Conservation (phyloP, 352 stramenopile species). For the Phytophthora tentaculata region DNA sequence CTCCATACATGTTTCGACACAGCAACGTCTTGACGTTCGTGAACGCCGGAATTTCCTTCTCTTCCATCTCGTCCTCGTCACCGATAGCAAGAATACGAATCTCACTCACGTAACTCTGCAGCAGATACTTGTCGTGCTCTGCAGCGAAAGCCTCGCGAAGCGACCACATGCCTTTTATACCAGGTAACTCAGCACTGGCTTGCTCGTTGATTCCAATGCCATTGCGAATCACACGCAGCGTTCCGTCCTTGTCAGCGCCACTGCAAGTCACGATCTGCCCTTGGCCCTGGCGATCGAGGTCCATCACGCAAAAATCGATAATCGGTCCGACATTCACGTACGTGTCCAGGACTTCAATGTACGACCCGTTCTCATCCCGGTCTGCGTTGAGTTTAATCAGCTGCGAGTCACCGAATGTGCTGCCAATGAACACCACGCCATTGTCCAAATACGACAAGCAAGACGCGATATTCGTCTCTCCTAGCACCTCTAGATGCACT, state of each 20-base stretch:
- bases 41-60: conserved; percentile 91
- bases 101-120: conserved; percentile 96
- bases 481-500: conserved; percentile 94
- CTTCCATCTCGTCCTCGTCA: conserved; percentile 91
- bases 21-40: conserved; percentile 91
- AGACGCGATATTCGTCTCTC: conserved; percentile 92
- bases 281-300: conserved; percentile 94
- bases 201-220: conserved; percentile 99
- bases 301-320: conserved; percentile 98
- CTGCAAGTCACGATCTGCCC: conserved; percentile 97
- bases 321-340: conserved; percentile 98
- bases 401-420: conserved; percentile 95
- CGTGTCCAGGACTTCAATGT: conserved; percentile 95
- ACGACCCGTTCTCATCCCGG: conserved; percentile 80
- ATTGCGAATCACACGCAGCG: conserved; percentile 97
- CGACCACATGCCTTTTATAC: conserved; percentile 98
- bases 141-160: conserved; percentile 88
- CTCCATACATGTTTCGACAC: conserved; percentile 92
- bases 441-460: conserved; percentile 95
- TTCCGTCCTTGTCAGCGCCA: conserved; percentile 95
- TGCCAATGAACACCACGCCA: conserved; percentile 96
- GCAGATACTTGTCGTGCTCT: conserved; percentile 94
- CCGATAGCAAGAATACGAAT: conserved; percentile 96
- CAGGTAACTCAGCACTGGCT: conserved; percentile 93
- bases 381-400: conserved; percentile 93